Percentiles rank a stretch among this genome's conserved stretches.
phyloP scores from a whole-genome alignment of 441 rosid species.

The Populus tomentosa region DNA sequence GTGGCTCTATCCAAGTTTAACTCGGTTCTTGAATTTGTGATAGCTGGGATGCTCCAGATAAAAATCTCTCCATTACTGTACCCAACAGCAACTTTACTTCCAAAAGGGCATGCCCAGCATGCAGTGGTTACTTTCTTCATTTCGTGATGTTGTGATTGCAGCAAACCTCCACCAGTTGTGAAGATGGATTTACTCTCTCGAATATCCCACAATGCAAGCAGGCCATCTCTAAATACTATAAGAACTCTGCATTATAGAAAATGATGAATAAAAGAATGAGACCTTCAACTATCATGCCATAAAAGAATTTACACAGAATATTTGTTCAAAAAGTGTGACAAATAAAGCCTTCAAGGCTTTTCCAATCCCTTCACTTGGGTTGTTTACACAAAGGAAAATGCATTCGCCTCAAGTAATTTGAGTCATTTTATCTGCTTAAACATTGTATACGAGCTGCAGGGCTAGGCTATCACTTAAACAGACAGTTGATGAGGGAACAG shows the following conservation, averaged over 20 bases:
- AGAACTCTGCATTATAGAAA: conserved; percentile 55
- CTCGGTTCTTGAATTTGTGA: conserved; percentile 34
- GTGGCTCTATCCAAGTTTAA: conserved; percentile 32
- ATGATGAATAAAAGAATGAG: background rate
- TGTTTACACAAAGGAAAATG: background rate
- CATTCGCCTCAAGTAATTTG: background rate
- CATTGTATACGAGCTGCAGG: background rate
- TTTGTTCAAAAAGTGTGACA: background rate
- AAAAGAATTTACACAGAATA: background rate
- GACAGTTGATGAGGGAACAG: background rate
- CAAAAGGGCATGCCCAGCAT: conserved; percentile 83
- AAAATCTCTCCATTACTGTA: conserved; percentile 76
- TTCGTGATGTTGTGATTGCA: conserved; percentile 52
- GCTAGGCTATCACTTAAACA: background rate
- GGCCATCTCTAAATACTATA: conserved; percentile 65
- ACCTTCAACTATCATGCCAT: background rate
- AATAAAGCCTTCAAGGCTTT: background rate
- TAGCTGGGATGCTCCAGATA: conserved; percentile 59
- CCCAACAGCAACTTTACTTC: conserved; percentile 79
- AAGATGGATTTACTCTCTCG: conserved; percentile 58
- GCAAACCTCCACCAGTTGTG: conserved; percentile 52
- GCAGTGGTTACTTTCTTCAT: conserved; percentile 76
- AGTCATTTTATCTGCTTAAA: background rate
- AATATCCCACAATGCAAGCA: conserved; percentile 69
- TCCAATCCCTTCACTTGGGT: background rate